Percentiles rank a stretch among this genome's conserved stretches.
These are phyloP conservation scores for Malassezia restricta DNA, from an alignment of 1,284 basidiomycete species.

Conservation along the genomic window DNA sequence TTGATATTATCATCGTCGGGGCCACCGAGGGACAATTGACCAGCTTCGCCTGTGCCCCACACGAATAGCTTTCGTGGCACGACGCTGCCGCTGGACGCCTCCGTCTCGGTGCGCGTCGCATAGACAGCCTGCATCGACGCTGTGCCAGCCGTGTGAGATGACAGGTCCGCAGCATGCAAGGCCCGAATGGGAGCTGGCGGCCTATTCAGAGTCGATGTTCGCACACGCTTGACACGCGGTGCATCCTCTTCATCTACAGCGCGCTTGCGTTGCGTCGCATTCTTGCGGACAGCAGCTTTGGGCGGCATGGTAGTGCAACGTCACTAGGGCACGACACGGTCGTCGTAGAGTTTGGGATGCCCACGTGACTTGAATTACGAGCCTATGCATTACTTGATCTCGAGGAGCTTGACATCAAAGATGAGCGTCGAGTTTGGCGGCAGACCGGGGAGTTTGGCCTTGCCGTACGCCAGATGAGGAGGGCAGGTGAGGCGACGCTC, in stretches of 20 bases:
- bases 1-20: constrained; percentile 40
- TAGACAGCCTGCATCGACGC: constrained; percentile 5
- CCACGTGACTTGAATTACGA: too few relatives aligned
- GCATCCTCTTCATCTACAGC: neutral
- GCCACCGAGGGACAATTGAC: constrained; percentile 40
- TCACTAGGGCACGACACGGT: too few relatives aligned
- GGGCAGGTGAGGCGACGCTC: constrained; percentile 74
- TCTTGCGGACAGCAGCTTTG: constrained; percentile 7
- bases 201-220: constrained; percentile 8
- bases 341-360: too few relatives aligned
- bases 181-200: constrained; percentile 7
- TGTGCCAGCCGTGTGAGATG: neutral
- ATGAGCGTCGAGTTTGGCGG: constrained; percentile 51
- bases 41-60: constrained; percentile 43
- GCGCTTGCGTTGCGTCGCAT: neutral
- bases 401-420: constrained; percentile 53
- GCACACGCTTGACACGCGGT: constrained; percentile 1
- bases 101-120: constrained; percentile 10
- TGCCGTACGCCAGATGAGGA: constrained; percentile 51
- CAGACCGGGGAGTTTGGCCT: constrained; percentile 50
- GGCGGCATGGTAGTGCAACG: constrained; percentile 9
- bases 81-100: constrained; percentile 10
- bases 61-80: constrained; percentile 40
- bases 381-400: constrained; percentile 46
- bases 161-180: constrained; percentile 1